Conservation (phyloP, 345 rosid species). For the Populus tremula region DNA sequence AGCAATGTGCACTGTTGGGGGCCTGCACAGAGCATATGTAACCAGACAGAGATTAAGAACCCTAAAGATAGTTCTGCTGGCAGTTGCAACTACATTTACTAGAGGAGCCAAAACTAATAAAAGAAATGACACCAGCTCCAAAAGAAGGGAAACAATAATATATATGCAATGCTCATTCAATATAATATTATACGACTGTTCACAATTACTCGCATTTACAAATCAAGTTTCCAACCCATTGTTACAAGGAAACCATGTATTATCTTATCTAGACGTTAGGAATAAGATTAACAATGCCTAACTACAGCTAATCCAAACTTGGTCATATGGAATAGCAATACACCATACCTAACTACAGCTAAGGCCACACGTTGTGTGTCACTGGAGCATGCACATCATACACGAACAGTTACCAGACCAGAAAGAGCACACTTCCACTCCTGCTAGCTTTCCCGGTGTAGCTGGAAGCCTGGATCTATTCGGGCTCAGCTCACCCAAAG, state of each 20-base stretch:
- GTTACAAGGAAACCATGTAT: background rate
- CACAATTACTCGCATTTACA: conserved; percentile 9
- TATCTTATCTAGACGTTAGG: background rate
- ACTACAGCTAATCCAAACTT: background rate
- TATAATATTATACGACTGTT: background rate
- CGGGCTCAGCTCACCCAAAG: background rate
- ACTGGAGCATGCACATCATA: background rate
- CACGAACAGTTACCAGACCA: background rate
- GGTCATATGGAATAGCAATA: background rate
- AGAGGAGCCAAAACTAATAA: too few relatives aligned
- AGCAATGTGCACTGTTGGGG: background rate
- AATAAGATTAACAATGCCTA: conserved; percentile 1
- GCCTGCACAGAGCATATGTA: background rate
- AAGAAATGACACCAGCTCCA: too few relatives aligned
- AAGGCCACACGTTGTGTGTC: background rate
- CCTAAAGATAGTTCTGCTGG: too few relatives aligned
- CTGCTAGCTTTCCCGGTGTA: background rate
- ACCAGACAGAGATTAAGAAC: too few relatives aligned
- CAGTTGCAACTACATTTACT: too few relatives aligned
- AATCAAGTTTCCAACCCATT: conserved; percentile 11
- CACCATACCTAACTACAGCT: background rate
- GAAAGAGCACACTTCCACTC: background rate
- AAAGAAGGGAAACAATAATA: background rate
- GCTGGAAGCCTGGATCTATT: background rate
- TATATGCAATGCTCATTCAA: background rate